Evolutionary conservation across 805 yeast species (phyloP), one percentile per base, ranked within the genome.

Genomic region (Saturnispora sekii): DNA sequence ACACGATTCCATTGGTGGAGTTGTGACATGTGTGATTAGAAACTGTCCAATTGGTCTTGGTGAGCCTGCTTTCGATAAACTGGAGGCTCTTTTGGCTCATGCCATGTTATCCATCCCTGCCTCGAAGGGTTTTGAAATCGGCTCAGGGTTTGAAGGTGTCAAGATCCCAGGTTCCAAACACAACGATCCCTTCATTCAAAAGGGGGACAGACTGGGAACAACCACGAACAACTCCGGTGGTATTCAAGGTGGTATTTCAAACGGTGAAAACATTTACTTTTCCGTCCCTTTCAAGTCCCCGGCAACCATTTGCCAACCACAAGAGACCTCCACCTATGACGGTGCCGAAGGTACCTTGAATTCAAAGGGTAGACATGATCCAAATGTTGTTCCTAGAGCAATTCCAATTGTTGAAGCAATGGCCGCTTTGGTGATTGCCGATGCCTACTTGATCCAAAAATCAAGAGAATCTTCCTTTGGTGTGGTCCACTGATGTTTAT

Each of bases 41-140:
- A 90, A 93, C 65, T 76, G 84, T 53, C 98, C 98, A 34, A 72
- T 82, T 43, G 97, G 97, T n/a, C 73, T 93, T 36, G 98, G 98
- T 52, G 98, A 93, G 69, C 98, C 98, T 28, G 87, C 88, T 50
- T 93, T 93, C 62, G 98, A 93, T 66, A 93, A 93, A 68, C 70
- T 93, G 51, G 98, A 93, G 72, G 98, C 98, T 30, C 67, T 76
- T 57, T 73, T 93, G 51, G 98, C 97, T 11, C 98, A 93, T 62
- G 97, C 97, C 42, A 93, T 93, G 98, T 69, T 93, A 52, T 89
- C 97, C 2, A 77, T 93, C 51, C 98, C 98, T 16, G 97, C 98
- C 38, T 86, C 97, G 39, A 93, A 93, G 68, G 98, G 97, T 32
- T 93, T 93, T 57, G 98, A 93, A 70, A 80, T 93, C 57, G 98